These are phyloP conservation scores for Penicillium frequentans DNA, from an alignment of 2,329 filamentous ascomycete genomes.

Conservation along the genomic window DNA sequence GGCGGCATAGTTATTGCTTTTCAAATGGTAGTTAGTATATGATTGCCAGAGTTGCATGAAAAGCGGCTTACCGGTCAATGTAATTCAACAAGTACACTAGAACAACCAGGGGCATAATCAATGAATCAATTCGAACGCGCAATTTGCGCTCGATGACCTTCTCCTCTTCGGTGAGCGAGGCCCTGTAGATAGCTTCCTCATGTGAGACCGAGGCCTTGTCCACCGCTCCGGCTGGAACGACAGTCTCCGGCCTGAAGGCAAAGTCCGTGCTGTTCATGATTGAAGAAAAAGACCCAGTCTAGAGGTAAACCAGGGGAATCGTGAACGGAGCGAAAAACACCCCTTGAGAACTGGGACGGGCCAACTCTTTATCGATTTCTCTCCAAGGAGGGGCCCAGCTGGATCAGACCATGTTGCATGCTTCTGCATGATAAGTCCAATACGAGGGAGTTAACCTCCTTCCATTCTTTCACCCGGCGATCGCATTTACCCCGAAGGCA, in stretches of 20 bases:
- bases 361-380: not conserved
- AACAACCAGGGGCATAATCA: constrained; percentile 43
- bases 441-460: not conserved
- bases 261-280: constrained; percentile 10
- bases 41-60: not conserved
- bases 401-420: not conserved
- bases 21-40: not conserved
- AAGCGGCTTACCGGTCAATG: constrained; percentile 37
- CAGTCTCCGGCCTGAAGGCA: constrained; percentile 4
- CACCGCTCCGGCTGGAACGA: constrained; percentile 15
- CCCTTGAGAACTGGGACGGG: not conserved
- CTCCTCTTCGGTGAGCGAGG: constrained; percentile 30
- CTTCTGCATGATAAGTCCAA: not conserved
- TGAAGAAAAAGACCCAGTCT: not conserved
- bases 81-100: constrained; percentile 45
- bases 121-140: constrained; percentile 34
- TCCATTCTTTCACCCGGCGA: not conserved
- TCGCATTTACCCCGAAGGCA: not conserved
- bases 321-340: not conserved
- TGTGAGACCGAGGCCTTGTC: constrained; percentile 20
- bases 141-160: constrained; percentile 38
- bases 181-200: constrained; percentile 21
- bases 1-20: constrained; percentile 48
- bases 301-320: not conserved
- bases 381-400: not conserved